Conservation (phyloP, 768 basidiomycete species). For the Podaxis carcinomalis region DNA sequence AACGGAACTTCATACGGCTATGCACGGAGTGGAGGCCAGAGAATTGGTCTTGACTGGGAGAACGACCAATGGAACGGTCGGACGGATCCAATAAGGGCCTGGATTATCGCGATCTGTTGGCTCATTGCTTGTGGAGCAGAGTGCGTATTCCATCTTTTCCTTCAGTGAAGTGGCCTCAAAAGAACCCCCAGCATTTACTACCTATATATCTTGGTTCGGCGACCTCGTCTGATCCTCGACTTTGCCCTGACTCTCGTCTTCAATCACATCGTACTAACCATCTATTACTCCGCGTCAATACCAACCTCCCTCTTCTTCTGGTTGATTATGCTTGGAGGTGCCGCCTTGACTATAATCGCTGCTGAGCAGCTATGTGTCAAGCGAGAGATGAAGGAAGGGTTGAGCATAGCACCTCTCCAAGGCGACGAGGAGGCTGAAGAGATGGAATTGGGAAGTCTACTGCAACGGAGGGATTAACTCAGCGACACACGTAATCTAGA, state of each 20-base stretch:
- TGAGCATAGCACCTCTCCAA: slow-evolving; percentile 48
- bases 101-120: slow-evolving; percentile 91
- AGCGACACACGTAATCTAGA: background rate
- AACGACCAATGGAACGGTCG: slow-evolving; percentile 61
- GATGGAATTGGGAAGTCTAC: slow-evolving; percentile 50
- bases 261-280: slow-evolving; percentile 90
- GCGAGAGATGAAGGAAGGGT: slow-evolving; percentile 85
- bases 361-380: slow-evolving; percentile 92
- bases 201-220: slow-evolving; percentile 81
- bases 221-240: slow-evolving; percentile 93
- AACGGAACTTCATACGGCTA: slow-evolving; percentile 62
- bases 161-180: background rate
- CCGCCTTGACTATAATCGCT: slow-evolving; percentile 69
- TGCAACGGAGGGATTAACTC: slow-evolving; percentile 16
- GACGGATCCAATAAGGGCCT: slow-evolving; percentile 77
- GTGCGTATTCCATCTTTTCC: slow-evolving; percentile 46
- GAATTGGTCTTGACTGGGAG: slow-evolving; percentile 57
- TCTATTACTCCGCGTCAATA: slow-evolving; percentile 79
- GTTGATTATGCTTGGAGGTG: slow-evolving; percentile 68
- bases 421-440: slow-evolving; percentile 54
- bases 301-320: slow-evolving; percentile 95
- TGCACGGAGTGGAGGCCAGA: slow-evolving; percentile 79
- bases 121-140: slow-evolving; percentile 75
- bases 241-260: slow-evolving; percentile 88
- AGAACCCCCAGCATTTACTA: slow-evolving; percentile 53